Evolutionary conservation across 1,284 basidiomycete species (phyloP), one percentile per base, ranked within the genome.

Genomic region (Rhodotorula glutinis): DNA sequence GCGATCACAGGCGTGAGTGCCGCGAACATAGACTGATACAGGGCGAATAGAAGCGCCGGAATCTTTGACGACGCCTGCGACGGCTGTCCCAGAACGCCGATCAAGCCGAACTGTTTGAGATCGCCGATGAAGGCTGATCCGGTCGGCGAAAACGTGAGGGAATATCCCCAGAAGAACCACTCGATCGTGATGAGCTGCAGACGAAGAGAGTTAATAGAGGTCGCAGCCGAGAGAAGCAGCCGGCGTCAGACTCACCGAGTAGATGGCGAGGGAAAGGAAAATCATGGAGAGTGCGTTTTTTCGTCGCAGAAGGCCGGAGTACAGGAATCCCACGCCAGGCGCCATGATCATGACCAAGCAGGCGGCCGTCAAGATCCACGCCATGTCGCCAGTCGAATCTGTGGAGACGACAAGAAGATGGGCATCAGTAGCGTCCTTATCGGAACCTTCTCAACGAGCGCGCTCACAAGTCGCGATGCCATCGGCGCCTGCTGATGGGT

Each of bases 261-360:
- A 78, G 19, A 87, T 85, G 77, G 87, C 87, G 83, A 96, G 85
- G 57, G 86, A 86, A 30, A 92, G 82, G 81, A 87, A 92, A 55
- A 98, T 88, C 91, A 95, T 93, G 27, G 89, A 91, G 13, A 97
- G 83, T 0, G 93, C 94, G 75, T 94, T 96, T 80, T 72, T 72
- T 13, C 70, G n/a, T 2, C 69, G 63, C 25, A 70, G 41, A 2
- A 73, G 62, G n/a, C 71, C 68, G 16, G 71, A 67, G 53, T 70
- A 71, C 10, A 71, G 61, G 59, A 66, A 63, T 3, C 58, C 56
- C 14, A 65, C 57, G 30, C 56, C 60, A 25, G 60, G 67, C 10
- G 61, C 63, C 93, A 96, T 96, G 79, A 95, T 83, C 85, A 88
- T 93, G 38, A 95, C 92, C 41, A 84, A 77, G 2, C 78, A 79